Base-by-base conservation (phyloP, 2,329 filamentous ascomycete genomes). In the Neofusicoccum cordaticola region DNA sequence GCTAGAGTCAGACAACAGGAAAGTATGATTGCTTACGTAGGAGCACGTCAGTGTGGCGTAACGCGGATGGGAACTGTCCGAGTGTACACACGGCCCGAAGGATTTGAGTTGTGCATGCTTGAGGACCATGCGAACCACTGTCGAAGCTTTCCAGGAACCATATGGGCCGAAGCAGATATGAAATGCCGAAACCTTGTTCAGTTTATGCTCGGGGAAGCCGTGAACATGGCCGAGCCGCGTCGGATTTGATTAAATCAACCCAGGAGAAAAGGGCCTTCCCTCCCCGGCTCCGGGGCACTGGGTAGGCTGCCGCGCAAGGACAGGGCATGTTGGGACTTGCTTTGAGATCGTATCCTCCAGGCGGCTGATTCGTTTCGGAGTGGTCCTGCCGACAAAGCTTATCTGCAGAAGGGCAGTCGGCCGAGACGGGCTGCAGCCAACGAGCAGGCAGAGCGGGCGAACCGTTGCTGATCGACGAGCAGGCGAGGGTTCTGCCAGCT, bases 371-470 rank as follows among this genome's bases (percentile, higher is more conserved):
- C 7, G 56, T 60, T 47, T 60, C 56, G 56, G 56, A 31, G 22
- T 34, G 42, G 11, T 37, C n/a, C 6, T 60, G 56, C 56, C 56
- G 56, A 27, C n/a, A 37, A 60, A 60, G 56, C 56, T 60, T 60
- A 47, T 60, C 41, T 60, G 41, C 12, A 11, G 17, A 47, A 31
- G n/a, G 31, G 22, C 42, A n/a, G 19, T 2, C n/a, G 11, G 56
- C 7, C 17, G 41, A 4, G 27, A n/a, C 31, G 27, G 27, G 27
- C 27, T 31, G 39, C 53, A 45, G 17, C 41, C 53, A 19, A 22
- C 22, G 22, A 22, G 22, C 22, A 22, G 22, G 22, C 22, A 3
- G 22, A 22, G 22, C 22, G 22, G 22, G 22, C 22, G 22, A 44
- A 41, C 37, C 7, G 39, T 44, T 44, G 39, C 8, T 17, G 53